Evolutionary conservation across 345 rosid species (phyloP), one percentile per base, ranked within the genome.

Genomic region (Lepidium sativum): DNA sequence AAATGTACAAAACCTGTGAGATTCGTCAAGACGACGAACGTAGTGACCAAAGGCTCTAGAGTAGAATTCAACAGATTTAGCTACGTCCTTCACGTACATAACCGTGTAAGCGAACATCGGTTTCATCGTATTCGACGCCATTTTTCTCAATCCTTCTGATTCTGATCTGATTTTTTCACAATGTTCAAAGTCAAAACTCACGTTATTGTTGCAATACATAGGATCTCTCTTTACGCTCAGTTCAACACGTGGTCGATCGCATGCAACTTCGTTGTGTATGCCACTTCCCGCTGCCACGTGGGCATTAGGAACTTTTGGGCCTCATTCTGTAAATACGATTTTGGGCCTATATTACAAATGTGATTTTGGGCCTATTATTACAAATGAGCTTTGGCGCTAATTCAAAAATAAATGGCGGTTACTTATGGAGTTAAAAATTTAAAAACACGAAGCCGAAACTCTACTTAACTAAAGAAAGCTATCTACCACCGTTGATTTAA

Each of bases 11-110:
- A 43, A 87, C 95, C 91, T 75, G 79, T 81, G 77, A 11, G 88
- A 83, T 6, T 91, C 83, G 68, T 88, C 91, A 21, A 86, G 60
- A 73, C 90, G 90, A 44, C 88, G 90, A 16, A 88, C 91, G 23
- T 68, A 55, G 60, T 77, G 70, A 35, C 91, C 96, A 50, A 89
- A 89, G 13, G 91, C 97, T 75, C 73, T 84, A 23, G 86, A 67
- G 72, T 85, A 92, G 76, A 92, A 87, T 35, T 73, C 91, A 0
- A 82, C 77, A 4, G 96, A 89, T 67, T 81, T 79, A 41, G 83
- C 94, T 0, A 89, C 94, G 65, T 87, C 94, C 50, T 65, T 66
- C 9, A 87, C 97, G 74, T 89, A 89, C 35, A 84, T 63, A 37
- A 86, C 80, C 16, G 83, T 72, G 74, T 86, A 92, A 15, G 82